A percentile compares a stretch with the other conserved stretches of the same genome.
Evolutionary conservation across 495 filamentous ascomycete species (phyloP).

Genomic region (Tuber microsphaerosporum): DNA sequence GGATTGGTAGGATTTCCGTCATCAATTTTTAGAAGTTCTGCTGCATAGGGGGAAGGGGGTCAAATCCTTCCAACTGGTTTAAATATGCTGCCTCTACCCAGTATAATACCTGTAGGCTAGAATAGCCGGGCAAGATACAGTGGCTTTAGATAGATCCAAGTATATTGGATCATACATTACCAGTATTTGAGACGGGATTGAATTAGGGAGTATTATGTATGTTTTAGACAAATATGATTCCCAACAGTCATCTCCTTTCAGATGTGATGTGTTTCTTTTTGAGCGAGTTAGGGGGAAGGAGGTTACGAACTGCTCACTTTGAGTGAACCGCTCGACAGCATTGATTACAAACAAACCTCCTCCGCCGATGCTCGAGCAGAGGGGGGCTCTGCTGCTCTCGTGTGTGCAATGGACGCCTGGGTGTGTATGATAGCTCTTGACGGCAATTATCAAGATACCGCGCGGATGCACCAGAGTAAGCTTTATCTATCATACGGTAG

Average conservation of each 20-base stretch:
- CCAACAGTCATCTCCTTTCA: background rate
- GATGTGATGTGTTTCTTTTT: background rate
- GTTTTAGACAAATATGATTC: background rate
- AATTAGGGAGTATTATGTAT: background rate
- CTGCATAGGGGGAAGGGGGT: background rate
- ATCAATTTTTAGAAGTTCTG: background rate
- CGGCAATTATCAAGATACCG: background rate
- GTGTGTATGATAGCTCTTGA: background rate
- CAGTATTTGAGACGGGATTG: background rate
- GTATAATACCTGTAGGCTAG: background rate
- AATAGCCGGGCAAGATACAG: background rate
- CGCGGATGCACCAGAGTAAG: background rate
- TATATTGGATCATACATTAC: background rate
- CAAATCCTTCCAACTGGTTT: background rate
- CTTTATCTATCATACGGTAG: background rate
- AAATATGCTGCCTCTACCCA: background rate
- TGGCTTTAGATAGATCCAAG: background rate
- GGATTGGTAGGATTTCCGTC: background rate
- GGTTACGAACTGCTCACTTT: background rate
- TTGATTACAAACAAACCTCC: background rate
- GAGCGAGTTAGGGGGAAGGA: background rate
- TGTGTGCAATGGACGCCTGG: background rate
- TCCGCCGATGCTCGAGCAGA: background rate
- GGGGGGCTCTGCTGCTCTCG: background rate
- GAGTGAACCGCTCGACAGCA: background rate